A percentile compares a stretch with the other conserved stretches of the same genome.
Conservation (phyloP, 768 basidiomycete species). For the Pleurotus eryngii region DNA sequence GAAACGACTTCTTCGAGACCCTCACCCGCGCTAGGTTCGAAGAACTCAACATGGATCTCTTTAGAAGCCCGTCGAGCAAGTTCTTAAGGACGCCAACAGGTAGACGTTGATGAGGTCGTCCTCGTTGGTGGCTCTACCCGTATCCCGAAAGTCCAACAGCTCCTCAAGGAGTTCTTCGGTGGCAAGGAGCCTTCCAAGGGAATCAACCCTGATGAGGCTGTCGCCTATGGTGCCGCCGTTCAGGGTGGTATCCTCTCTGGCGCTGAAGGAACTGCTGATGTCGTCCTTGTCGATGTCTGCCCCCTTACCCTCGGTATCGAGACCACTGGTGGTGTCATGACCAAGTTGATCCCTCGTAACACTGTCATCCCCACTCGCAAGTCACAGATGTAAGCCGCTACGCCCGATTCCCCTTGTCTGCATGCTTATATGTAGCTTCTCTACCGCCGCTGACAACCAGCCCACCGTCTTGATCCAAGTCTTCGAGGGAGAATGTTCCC, state of each 20-base stretch:
- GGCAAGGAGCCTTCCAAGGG: constrained; percentile 97
- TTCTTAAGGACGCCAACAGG: constrained; percentile 96
- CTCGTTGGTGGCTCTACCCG: constrained; percentile 98
- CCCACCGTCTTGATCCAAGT: constrained; percentile 97
- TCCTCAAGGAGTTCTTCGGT: constrained; percentile 95
- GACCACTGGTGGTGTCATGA: constrained; percentile 97
- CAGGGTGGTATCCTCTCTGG: constrained; percentile 98
- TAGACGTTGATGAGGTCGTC: constrained; percentile 88
- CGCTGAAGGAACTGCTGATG: constrained; percentile 83
- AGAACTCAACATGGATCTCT: constrained; percentile 97
- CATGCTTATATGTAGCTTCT: constrained; percentile 49
- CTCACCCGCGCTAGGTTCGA: constrained; percentile 98
- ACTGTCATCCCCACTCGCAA: constrained; percentile 98
- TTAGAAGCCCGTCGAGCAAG: constrained; percentile 98
- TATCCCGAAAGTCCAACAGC: constrained; percentile 98
- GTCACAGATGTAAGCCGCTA: constrained; percentile 72
- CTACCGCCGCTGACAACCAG: constrained; percentile 87
- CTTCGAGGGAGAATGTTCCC: constrained; percentile 92
- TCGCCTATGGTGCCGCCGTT: constrained; percentile 97
- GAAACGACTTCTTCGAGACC: constrained; percentile 96
- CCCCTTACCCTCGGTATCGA: constrained; percentile 98
- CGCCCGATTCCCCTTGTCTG: not conserved
- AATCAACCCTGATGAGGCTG: constrained; percentile 99
- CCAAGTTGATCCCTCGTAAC: constrained; percentile 95
- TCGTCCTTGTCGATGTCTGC: constrained; percentile 94